These are phyloP conservation scores for Rhynchosporium secalis DNA, from an alignment of 2,329 filamentous ascomycete genomes.

Conservation along the genomic window DNA sequence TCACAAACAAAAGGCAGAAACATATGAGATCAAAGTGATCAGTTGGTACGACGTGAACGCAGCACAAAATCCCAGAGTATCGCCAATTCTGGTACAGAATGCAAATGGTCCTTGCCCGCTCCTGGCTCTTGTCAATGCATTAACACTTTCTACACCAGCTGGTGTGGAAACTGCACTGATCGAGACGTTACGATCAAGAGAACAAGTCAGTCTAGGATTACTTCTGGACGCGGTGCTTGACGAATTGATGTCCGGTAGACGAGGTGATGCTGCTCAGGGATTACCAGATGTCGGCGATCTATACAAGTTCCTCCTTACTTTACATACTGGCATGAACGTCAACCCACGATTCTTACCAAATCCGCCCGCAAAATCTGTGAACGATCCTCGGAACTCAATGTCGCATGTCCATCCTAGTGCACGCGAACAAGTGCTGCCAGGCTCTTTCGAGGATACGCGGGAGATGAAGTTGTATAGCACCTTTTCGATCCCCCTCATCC, in stretches of 20 bases:
- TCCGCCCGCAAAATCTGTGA: slow-evolving; percentile 39
- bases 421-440: slow-evolving; percentile 54
- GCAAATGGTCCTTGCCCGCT: slow-evolving; percentile 92
- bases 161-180: slow-evolving; percentile 69
- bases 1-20: slow-evolving; percentile 54
- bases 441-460: slow-evolving; percentile 80
- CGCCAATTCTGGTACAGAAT: slow-evolving; percentile 89
- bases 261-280: slow-evolving; percentile 58
- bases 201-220: slow-evolving; percentile 84
- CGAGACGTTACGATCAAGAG: slow-evolving; percentile 73
- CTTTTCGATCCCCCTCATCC: slow-evolving; percentile 84
- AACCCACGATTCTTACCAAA: slow-evolving; percentile 82
- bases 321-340: slow-evolving; percentile 97
- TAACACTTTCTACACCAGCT: slow-evolving; percentile 78
- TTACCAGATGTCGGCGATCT: slow-evolving; percentile 87
- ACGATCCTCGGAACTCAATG: slow-evolving; percentile 49
- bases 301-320: slow-evolving; percentile 80
- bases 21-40: slow-evolving; percentile 91
- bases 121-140: slow-evolving; percentile 87
- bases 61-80: slow-evolving; percentile 65
- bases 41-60: slow-evolving; percentile 72
- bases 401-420: slow-evolving; percentile 54
- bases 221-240: slow-evolving; percentile 90
- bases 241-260: slow-evolving; percentile 79
- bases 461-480: slow-evolving; percentile 92